Percentiles rank a stretch among this genome's conserved stretches.
Evolutionary conservation across 306 rosid genomes (phyloP).

Genomic region (Nissolia schottii): DNA sequence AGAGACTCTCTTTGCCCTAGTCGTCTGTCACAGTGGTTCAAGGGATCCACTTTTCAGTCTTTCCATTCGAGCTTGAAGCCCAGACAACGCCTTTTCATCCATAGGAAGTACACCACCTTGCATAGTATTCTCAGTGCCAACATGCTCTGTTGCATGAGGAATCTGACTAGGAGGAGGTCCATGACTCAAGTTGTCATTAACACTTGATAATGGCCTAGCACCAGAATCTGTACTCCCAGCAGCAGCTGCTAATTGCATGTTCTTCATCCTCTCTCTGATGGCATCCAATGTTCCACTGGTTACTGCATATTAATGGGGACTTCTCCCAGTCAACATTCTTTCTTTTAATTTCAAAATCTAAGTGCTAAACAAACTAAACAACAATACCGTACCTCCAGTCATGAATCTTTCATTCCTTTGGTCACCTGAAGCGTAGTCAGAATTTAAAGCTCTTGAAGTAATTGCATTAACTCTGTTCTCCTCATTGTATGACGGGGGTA

Average conservation of each 20-base stretch:
- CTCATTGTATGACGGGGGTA: constrained; percentile 82
- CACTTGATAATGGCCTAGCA: constrained; percentile 50
- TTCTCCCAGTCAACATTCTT: constrained; percentile 10
- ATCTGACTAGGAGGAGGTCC: constrained; percentile 51
- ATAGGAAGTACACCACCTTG: constrained; percentile 80
- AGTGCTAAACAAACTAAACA: not conserved
- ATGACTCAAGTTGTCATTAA: constrained; percentile 56
- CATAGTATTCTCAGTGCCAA: constrained; percentile 47
- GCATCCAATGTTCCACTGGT: constrained; percentile 93
- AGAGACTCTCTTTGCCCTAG: not conserved
- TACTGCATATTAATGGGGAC: constrained; percentile 44
- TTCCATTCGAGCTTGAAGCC: constrained; percentile 99
- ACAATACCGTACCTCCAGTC: constrained; percentile 58
- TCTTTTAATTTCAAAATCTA: not conserved
- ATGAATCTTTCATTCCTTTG: constrained; percentile 82
- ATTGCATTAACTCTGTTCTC: constrained; percentile 57
- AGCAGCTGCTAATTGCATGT: constrained; percentile 87
- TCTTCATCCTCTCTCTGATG: constrained; percentile 93
- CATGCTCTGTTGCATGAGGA: constrained; percentile 50
- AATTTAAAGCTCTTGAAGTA: constrained; percentile 56
- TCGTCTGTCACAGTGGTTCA: constrained; percentile 47
- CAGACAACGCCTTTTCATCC: constrained; percentile 93
- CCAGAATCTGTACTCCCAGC: constrained; percentile 63
- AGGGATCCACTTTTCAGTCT: constrained; percentile 91
- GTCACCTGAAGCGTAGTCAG: constrained; percentile 60